Percentiles rank a stretch among this genome's conserved stretches.
phyloP scores from a whole-genome alignment of 148 eudicot genomes.

The Rheum nobile region DNA sequence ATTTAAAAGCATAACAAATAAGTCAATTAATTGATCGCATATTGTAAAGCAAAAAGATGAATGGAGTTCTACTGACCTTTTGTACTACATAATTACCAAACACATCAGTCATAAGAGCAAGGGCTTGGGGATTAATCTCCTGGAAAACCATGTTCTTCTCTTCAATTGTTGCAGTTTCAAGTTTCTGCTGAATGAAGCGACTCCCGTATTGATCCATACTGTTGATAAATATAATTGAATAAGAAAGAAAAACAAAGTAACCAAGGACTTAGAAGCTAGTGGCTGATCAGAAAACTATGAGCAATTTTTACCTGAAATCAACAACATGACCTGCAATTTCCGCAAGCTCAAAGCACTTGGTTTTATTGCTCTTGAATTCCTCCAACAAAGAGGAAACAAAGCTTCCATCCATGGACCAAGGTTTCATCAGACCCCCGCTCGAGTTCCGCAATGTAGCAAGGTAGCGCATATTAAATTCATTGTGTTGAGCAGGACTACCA shows the following conservation, averaged over 20 bases:
- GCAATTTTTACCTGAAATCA: slow-evolving; percentile 69
- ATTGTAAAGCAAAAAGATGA: background rate
- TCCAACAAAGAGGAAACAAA: slow-evolving; percentile 77
- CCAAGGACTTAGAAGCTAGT: background rate
- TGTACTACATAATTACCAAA: slow-evolving; percentile 97
- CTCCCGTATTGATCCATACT: slow-evolving; percentile 99
- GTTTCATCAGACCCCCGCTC: slow-evolving; percentile 56
- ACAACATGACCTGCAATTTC: slow-evolving; percentile 92
- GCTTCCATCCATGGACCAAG: slow-evolving; percentile 36
- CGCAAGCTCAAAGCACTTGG: slow-evolving; percentile 72
- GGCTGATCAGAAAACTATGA: background rate
- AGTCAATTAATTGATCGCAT: background rate
- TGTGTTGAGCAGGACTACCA: slow-evolving; percentile 74
- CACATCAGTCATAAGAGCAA: slow-evolving; percentile 94
- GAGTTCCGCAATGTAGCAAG: slow-evolving; percentile 58
- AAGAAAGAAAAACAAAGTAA: background rate
- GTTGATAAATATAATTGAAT: slow-evolving; percentile 13
- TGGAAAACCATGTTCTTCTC: slow-evolving; percentile 90
- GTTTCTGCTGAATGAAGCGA: slow-evolving; percentile 97
- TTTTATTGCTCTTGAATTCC: slow-evolving; percentile 89
- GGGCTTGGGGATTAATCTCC: slow-evolving; percentile 83
- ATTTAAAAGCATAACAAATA: background rate
- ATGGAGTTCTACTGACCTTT: slow-evolving; percentile 39
- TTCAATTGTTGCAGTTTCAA: slow-evolving; percentile 82
- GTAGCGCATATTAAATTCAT: slow-evolving; percentile 45